Percentiles rank a stretch among this genome's conserved stretches.
phyloP scores from a whole-genome alignment of 345 rosid genomes.

The Euphorbia lathyris region DNA sequence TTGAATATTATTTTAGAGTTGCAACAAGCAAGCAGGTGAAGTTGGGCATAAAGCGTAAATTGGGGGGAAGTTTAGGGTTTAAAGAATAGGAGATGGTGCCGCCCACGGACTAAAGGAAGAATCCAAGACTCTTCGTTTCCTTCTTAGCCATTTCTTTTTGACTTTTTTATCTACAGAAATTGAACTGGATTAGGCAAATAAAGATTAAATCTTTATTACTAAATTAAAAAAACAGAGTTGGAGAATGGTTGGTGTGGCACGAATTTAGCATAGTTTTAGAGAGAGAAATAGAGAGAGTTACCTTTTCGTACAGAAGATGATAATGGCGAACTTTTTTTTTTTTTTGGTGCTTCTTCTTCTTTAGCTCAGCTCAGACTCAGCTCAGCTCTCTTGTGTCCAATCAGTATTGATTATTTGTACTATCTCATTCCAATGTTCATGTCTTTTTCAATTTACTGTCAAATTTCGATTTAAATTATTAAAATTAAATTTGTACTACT shows the following conservation, averaged over 20 bases:
- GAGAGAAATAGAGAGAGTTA: not conserved
- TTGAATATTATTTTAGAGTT: constrained; percentile 1
- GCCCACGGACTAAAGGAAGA: constrained; percentile 54
- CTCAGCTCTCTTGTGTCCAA: not conserved
- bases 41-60: constrained; percentile 58
- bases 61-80: constrained; percentile 24
- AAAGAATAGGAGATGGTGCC: constrained; percentile 23
- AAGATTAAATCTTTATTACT: no score
- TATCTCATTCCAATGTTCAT: no score
- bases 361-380: no score
- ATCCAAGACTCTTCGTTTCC: constrained; percentile 54
- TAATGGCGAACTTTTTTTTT: not conserved
- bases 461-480: no score
- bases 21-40: constrained; percentile 25
- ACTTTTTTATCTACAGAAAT: not conserved
- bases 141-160: not conserved
- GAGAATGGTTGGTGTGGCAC: not conserved
- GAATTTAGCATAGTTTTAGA: not conserved
- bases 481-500: no score
- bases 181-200: no score
- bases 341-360: not conserved
- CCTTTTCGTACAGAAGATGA: not conserved
- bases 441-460: no score
- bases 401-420: no score
- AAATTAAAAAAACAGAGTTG: not conserved